Percentiles rank a stretch among this genome's conserved stretches.
Conservation (phyloP, 2,329 filamentous ascomycete genomes). For the Trichoderma hamatum region DNA sequence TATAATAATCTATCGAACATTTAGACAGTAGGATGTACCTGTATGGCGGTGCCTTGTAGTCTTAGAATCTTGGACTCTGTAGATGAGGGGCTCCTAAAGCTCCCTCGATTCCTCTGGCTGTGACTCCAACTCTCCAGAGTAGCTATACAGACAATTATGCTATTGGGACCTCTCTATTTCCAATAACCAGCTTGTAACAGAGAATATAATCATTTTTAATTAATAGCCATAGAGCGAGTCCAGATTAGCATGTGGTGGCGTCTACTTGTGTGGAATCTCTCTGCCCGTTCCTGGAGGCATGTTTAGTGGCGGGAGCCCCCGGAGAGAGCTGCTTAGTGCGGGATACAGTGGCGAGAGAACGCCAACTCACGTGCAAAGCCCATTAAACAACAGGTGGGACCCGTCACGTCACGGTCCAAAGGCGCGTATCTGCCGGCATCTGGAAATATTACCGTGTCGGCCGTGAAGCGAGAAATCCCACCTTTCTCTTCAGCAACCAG, state of each 20-base stretch:
- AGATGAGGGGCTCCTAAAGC: not conserved
- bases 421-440: slow-evolving; percentile 36
- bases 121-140: not conserved
- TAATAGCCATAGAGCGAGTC: not conserved
- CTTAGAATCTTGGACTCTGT: not conserved
- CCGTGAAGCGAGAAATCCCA: not conserved
- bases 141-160: not conserved
- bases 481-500: not conserved
- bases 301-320: not conserved
- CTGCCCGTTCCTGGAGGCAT: not conserved
- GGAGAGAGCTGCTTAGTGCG: not conserved
- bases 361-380: slow-evolving; percentile 39
- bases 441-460: slow-evolving; percentile 24
- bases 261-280: not conserved
- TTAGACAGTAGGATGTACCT: not conserved
- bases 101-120: not conserved
- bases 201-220: not conserved
- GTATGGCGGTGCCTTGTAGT: not conserved
- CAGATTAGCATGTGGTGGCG: slow-evolving; percentile 2
- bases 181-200: not conserved
- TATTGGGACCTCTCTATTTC: not conserved
- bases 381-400: slow-evolving; percentile 36
- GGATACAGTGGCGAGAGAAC: slow-evolving; percentile 18
- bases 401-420: slow-evolving; percentile 43
- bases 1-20: not conserved